Evolutionary conservation across 495 filamentous ascomycete species (phyloP).

Genomic region (Letharia columbiana): DNA sequence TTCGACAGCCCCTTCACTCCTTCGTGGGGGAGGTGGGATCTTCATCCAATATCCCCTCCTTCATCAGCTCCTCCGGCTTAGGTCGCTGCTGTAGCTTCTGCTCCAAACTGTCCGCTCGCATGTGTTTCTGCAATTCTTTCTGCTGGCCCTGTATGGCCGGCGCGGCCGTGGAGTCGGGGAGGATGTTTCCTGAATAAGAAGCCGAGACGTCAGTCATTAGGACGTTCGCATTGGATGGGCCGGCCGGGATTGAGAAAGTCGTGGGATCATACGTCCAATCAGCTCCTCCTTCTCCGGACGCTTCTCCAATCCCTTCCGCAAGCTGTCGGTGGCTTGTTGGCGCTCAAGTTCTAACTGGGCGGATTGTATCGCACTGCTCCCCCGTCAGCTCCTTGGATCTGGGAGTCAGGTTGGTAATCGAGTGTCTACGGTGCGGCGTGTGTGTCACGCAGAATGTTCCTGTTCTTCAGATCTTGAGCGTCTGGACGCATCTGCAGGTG

Average conservation of each 20-base stretch:
- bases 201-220: neutral
- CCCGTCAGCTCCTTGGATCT: slow-evolving; percentile 2
- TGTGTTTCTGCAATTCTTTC: slow-evolving; percentile 71
- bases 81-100: slow-evolving; percentile 72
- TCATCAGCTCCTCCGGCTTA: slow-evolving; percentile 62
- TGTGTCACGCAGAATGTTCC: slow-evolving; percentile 65
- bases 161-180: slow-evolving; percentile 65
- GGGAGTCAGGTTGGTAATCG: neutral
- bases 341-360: slow-evolving; percentile 54
- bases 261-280: slow-evolving; percentile 56
- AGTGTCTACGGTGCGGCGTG: slow-evolving; percentile 55
- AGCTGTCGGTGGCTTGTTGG: slow-evolving; percentile 51
- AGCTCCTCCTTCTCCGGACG: slow-evolving; percentile 56
- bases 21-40: slow-evolving; percentile 30
- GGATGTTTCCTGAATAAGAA: slow-evolving; percentile 59
- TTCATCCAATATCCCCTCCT: slow-evolving; percentile 66
- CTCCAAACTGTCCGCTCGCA: slow-evolving; percentile 76
- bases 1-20: slow-evolving; percentile 2
- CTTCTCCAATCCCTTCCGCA: slow-evolving; percentile 59
- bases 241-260: too few species aligned
- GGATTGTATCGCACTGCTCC: slow-evolving; percentile 50
- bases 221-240: neutral
- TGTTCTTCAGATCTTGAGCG: slow-evolving; percentile 66
- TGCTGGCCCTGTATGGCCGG: slow-evolving; percentile 69
- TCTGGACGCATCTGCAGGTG: slow-evolving; percentile 74